Evolutionary conservation across 768 basidiomycete species (phyloP).

Genomic region (Solioccasus polychromus): DNA sequence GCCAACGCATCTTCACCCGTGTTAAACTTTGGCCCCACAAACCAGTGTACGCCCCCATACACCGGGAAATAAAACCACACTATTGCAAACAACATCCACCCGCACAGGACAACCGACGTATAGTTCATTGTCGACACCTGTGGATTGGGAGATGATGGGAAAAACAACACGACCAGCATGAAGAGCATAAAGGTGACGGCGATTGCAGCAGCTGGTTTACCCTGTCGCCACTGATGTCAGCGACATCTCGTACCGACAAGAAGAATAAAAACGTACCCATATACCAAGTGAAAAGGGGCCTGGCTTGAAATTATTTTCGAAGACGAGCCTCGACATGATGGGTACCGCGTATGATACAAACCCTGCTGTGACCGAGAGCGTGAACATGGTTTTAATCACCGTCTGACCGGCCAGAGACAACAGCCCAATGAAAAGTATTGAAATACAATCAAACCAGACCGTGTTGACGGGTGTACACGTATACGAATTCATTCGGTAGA

Average conservation of each 20-base stretch:
- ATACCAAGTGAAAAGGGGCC: constrained; percentile 46
- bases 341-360: constrained; percentile 46
- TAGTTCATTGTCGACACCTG: constrained; percentile 63
- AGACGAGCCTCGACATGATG: constrained; percentile 47
- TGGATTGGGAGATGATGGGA: constrained; percentile 52
- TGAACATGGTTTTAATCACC: constrained; percentile 56
- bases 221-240: too few relatives aligned
- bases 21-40: constrained; percentile 55
- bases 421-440: constrained; percentile 47
- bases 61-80: constrained; percentile 65
- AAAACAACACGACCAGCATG: constrained; percentile 57
- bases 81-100: constrained; percentile 51
- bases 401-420: constrained; percentile 49
- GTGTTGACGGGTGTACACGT: constrained; percentile 56
- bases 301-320: constrained; percentile 42
- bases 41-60: constrained; percentile 73
- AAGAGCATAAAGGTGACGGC: constrained; percentile 65
- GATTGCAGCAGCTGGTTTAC: constrained; percentile 38
- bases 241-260: too few relatives aligned
- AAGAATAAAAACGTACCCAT: constrained; percentile 27
- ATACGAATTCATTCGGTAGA: constrained; percentile 49
- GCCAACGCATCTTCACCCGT: constrained; percentile 22
- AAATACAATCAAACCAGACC: constrained; percentile 47
- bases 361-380: constrained; percentile 41
- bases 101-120: constrained; percentile 60